Base-by-base conservation (phyloP, 352 stramenopile species). In the Phytophthora lateralis region DNA sequence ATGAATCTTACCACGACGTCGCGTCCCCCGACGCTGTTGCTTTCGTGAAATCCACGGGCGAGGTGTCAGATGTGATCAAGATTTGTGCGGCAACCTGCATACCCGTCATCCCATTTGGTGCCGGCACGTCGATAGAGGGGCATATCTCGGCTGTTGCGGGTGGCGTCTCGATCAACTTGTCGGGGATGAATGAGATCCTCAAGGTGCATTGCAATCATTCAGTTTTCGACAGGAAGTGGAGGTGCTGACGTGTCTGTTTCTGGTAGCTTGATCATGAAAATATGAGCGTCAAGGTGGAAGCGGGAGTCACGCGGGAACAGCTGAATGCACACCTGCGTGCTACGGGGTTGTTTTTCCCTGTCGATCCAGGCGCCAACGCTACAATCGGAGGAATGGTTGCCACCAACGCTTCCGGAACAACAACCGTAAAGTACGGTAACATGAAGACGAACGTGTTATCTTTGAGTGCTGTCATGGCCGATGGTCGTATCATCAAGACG, bases 361-460 rank as follows among this genome's bases (percentile, higher is more conserved):
- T 99, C 5, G 97, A 99, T 69, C 97, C 96, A 10, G 96, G 96
- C 8, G 94, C 97, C 4, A 97, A 98, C 66, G 96, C 96, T 9
- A 97, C 90, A 21, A 80, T 99, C 26, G 96, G 96, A 8, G 96
- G 96, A 44, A 98, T 99, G 96, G 69, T 85, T 42, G 73, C 87
- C 11, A 96, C 86, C 15, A 92, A 93, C 38, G 91, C 88, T 14
- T 96, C 86, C 14, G 89, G 89, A 34, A 95, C 85, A 6, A 97
- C 88, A 14, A 93, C 88, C 6, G 89, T 97, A 35, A 81, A 72
- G 66, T 98, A 71, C 30, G 96, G 95, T 38, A 98, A 97, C 49
- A 99, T 99, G 96, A 87, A 96, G 64, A 91, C 97, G 17, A 98
- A 98, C 56, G 91, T 99, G 29, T 62, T 99, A 41, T 82, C 57